Evolutionary conservation across 768 basidiomycete species (phyloP).

Genomic region (Neoboletus brunneissimus): DNA sequence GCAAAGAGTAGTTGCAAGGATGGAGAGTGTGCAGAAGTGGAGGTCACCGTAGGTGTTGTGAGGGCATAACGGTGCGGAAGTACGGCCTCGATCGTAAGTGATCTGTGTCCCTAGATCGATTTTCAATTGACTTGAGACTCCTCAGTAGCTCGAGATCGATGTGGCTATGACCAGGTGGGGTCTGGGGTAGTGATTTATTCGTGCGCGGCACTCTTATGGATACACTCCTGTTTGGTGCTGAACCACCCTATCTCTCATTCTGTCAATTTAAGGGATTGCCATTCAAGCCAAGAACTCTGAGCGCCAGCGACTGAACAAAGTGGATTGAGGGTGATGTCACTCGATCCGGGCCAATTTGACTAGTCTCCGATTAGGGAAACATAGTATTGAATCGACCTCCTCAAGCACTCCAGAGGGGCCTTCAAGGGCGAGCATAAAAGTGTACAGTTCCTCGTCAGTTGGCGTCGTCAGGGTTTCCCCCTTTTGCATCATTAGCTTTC

Average conservation of each 20-base stretch:
- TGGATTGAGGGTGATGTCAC: constrained; percentile 12
- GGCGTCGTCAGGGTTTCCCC: background rate
- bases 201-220: constrained; percentile 8
- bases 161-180: background rate
- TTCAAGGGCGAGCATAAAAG: constrained; percentile 11
- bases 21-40: constrained; percentile 41
- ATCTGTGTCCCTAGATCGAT: background rate
- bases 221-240: constrained; percentile 11
- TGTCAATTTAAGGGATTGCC: constrained; percentile 10
- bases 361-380: constrained; percentile 4
- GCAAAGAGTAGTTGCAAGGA: constrained; percentile 33
- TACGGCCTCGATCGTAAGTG: constrained; percentile 6
- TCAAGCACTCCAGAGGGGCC: constrained; percentile 14
- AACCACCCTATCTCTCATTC: background rate
- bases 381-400: constrained; percentile 2
- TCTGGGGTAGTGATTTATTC: constrained; percentile 7
- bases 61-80: constrained; percentile 41
- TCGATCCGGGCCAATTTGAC: constrained; percentile 9
- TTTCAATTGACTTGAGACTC: background rate
- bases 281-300: background rate
- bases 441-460: too few relatives aligned
- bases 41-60: constrained; percentile 75
- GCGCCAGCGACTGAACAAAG: background rate
- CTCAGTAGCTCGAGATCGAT: background rate
- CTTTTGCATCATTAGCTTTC: background rate